These are phyloP conservation scores for Malus orientalis DNA, from an alignment of 306 rosid species.

Conservation along the genomic window DNA sequence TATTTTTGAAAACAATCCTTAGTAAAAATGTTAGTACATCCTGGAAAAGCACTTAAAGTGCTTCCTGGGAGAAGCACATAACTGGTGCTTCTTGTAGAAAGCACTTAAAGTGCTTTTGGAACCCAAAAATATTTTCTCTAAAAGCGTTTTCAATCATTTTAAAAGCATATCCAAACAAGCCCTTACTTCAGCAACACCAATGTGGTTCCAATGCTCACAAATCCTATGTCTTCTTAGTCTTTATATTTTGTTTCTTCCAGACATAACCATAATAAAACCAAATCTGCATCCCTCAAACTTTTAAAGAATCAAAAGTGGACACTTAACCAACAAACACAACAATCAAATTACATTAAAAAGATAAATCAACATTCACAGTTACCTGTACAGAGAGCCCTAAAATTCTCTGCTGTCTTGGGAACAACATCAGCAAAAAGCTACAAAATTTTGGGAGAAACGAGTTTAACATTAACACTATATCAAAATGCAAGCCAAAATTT, in stretches of 20 bases:
- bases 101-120: too few species aligned
- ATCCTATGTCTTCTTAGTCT: neutral
- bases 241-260: neutral
- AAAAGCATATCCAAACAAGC: too few species aligned
- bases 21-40: too few species aligned
- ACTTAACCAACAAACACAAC: neutral
- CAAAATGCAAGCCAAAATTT: constrained; percentile 7
- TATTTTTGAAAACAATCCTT: too few species aligned
- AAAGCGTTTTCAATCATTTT: too few species aligned
- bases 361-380: neutral
- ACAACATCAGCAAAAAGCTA: constrained; percentile 84
- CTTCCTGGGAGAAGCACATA: too few species aligned
- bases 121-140: too few species aligned
- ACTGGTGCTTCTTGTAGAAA: too few species aligned
- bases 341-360: neutral
- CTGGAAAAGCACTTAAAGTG: too few species aligned
- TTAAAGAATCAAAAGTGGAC: neutral
- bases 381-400: constrained; percentile 95
- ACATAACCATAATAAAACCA: neutral
- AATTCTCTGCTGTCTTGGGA: constrained; percentile 87
- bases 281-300: neutral
- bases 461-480: neutral
- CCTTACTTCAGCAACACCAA: neutral
- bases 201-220: neutral
- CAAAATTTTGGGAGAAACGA: constrained; percentile 28